Percentiles rank a stretch among this genome's conserved stretches.
Evolutionary conservation across 2,329 filamentous ascomycete species (phyloP).

Genomic region (Verticillium albo-atrum): DNA sequence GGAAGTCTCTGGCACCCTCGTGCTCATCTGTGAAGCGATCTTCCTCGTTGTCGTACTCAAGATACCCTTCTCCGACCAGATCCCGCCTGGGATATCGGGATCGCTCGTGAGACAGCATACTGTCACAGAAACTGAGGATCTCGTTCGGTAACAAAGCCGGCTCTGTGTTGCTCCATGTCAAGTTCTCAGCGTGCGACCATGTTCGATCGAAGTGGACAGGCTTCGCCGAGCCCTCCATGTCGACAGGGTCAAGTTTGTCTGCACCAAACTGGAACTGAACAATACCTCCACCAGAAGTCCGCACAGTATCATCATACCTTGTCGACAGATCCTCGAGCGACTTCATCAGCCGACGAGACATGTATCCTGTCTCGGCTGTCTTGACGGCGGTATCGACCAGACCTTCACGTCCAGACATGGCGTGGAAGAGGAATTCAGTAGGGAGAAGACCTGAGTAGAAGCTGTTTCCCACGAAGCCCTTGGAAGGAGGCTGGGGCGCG

Average conservation of each 20-base stretch:
- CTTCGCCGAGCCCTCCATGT: constrained; percentile 93
- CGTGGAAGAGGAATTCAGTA: constrained; percentile 95
- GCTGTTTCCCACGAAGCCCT: constrained; percentile 95
- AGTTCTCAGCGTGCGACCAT: constrained; percentile 72
- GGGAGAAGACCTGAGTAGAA: constrained; percentile 91
- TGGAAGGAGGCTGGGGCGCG: constrained; percentile 84
- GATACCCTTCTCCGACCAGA: constrained; percentile 54
- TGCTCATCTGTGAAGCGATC: constrained; percentile 70
- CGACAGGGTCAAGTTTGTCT: constrained; percentile 90
- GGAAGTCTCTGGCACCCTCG: constrained; percentile 78
- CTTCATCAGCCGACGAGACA: constrained; percentile 98
- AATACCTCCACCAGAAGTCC: constrained; percentile 81
- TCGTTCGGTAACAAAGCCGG: constrained; percentile 68
- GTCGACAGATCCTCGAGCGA: constrained; percentile 91
- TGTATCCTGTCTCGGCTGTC: constrained; percentile 97
- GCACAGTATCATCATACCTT: constrained; percentile 90
- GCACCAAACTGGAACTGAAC: constrained; percentile 98
- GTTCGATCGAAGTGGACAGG: constrained; percentile 91
- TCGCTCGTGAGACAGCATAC: constrained; percentile 64
- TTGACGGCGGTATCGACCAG: constrained; percentile 98
- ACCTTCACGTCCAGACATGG: constrained; percentile 97
- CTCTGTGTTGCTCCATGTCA: constrained; percentile 77
- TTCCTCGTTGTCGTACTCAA: constrained; percentile 66
- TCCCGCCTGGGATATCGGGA: constrained; percentile 57
- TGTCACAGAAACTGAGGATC: constrained; percentile 63